phyloP scores from a whole-genome alignment of 2,329 filamentous ascomycete species.

The Alternaria metachromatica region DNA sequence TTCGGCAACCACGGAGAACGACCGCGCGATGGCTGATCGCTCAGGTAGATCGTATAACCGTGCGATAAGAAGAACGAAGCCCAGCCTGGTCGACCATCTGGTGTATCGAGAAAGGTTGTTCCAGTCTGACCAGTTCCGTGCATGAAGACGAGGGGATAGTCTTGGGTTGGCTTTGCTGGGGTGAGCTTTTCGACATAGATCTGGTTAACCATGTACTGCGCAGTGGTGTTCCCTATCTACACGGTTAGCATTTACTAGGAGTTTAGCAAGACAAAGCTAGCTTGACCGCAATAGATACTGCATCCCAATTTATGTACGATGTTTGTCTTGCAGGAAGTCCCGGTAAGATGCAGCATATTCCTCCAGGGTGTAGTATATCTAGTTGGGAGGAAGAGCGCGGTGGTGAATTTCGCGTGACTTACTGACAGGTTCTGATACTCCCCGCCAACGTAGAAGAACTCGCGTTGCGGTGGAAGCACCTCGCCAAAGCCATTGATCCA shows the following conservation, averaged over 20 bases:
- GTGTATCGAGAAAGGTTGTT: conserved; percentile 53
- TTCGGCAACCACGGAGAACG: conserved; percentile 53
- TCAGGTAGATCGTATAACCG: conserved; percentile 58
- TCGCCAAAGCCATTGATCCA: neutral
- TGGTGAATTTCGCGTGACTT: neutral
- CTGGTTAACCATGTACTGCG: conserved; percentile 11
- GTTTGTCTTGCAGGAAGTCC: neutral
- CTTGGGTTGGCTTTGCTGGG: conserved; percentile 8
- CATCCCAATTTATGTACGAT: neutral
- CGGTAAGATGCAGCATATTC: neutral
- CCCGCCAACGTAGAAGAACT: conserved; percentile 36
- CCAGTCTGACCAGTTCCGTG: conserved; percentile 37
- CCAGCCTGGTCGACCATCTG: conserved; percentile 58
- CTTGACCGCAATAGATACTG: too few relatives aligned
- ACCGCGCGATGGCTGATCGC: conserved; percentile 56
- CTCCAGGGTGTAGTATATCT: rapidly evolving
- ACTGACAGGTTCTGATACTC: conserved; percentile 27
- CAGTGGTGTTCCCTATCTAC: neutral
- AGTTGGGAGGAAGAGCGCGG: neutral
- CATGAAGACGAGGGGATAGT: conserved; percentile 39
- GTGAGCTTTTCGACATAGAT: conserved; percentile 30
- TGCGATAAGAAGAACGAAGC: conserved; percentile 55
- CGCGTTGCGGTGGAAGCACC: conserved; percentile 7
- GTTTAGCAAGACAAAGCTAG: neutral
- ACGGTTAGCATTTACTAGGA: neutral